Evolutionary conservation across 1,139 yeast species (phyloP).

Genomic region (Scheffersomyces titani): DNA sequence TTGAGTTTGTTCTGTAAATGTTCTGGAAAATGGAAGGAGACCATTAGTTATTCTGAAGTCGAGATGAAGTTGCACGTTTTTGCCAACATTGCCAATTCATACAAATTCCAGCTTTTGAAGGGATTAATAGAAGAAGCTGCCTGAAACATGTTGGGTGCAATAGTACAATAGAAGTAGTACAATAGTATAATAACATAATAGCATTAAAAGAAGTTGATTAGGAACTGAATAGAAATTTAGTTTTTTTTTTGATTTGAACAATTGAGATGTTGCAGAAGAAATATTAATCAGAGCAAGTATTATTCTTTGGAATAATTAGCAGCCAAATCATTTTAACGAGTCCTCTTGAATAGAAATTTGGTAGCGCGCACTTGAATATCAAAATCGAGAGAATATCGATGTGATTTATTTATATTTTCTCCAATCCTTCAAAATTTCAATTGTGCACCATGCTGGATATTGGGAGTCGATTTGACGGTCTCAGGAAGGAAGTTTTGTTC

Average conservation of each 20-base stretch:
- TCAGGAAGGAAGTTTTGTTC: not conserved
- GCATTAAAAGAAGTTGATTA: not conserved
- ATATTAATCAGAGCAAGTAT: not conserved
- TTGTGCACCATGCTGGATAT: not conserved
- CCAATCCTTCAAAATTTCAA: not conserved
- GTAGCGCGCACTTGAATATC: not conserved
- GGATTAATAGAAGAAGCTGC: slow-evolving; percentile 42
- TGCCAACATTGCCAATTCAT: slow-evolving; percentile 59
- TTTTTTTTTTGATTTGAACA: not conserved
- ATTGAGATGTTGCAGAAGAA: not conserved
- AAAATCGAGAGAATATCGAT: not conserved
- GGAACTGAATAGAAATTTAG: too few relatives aligned
- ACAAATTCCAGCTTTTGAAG: slow-evolving; percentile 59
- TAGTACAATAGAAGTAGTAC: not conserved
- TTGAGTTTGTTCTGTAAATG: slow-evolving; percentile 80
- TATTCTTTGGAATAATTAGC: not conserved
- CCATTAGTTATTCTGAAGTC: slow-evolving; percentile 49
- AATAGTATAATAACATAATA: not conserved
- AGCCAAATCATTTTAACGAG: not conserved
- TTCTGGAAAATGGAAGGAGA: slow-evolving; percentile 82
- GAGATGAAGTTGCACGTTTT: slow-evolving; percentile 49
- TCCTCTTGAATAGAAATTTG: not conserved
- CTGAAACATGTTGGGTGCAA: slow-evolving; percentile 1
- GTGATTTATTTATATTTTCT: not conserved
- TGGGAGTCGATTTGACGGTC: not conserved